A percentile compares a stretch with the other conserved stretches of the same genome.
Conservation (phyloP, 2,329 filamentous ascomycete genomes). For the Seiridium cupressi region DNA sequence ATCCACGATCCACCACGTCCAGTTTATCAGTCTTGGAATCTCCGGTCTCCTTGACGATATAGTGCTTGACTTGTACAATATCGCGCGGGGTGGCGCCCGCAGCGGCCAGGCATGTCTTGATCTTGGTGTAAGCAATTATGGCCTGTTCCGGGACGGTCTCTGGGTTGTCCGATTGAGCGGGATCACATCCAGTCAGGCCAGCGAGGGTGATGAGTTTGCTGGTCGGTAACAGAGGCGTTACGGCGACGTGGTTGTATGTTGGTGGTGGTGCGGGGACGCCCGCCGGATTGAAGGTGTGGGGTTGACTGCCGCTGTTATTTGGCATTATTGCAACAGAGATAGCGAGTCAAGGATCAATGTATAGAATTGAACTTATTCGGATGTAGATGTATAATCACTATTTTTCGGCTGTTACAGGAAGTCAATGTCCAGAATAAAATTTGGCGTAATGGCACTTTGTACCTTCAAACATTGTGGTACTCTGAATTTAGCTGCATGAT, state of each 20-base stretch:
- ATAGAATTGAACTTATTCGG: too few relatives aligned
- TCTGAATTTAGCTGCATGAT: too few relatives aligned
- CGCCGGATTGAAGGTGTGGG: constrained; percentile 1
- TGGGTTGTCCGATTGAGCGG: neutral
- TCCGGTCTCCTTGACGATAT: constrained; percentile 1
- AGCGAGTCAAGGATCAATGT: too few relatives aligned
- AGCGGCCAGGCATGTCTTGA: neutral
- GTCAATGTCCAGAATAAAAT: too few relatives aligned
- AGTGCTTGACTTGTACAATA: neutral
- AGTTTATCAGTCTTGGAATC: neutral
- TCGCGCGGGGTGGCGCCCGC: neutral
- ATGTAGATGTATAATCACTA: too few relatives aligned
- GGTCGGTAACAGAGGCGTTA: neutral
- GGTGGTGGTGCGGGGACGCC: neutral
- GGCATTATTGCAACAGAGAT: too few relatives aligned
- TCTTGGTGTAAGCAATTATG: neutral
- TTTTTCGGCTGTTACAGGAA: too few relatives aligned
- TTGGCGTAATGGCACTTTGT: too few relatives aligned
- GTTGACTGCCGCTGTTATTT: neutral
- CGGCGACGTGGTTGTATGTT: neutral
- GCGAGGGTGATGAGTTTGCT: neutral
- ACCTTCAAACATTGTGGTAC: too few relatives aligned
- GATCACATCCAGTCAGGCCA: neutral
- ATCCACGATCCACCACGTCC: constrained; percentile 1
- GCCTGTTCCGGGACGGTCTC: neutral